phyloP scores from a whole-genome alignment of 2,329 filamentous ascomycete species.

The Thermomyces lanuginosus region DNA sequence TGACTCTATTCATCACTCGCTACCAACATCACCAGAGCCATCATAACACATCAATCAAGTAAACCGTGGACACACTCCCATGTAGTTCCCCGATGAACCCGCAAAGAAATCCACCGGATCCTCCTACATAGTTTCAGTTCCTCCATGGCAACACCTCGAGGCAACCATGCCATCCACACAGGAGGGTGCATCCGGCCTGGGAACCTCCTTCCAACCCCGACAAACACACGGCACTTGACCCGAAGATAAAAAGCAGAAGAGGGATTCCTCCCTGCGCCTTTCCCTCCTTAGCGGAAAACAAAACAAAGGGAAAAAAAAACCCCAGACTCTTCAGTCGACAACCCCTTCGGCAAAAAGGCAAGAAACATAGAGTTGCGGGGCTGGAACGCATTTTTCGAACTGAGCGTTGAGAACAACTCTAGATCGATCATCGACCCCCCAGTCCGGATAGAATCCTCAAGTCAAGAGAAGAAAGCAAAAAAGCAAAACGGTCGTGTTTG shows the following conservation, averaged over 20 bases:
- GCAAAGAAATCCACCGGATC: too few relatives aligned
- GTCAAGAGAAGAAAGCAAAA: constrained; percentile 3
- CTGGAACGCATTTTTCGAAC: constrained; percentile 7
- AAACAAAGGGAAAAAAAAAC: constrained; percentile 7
- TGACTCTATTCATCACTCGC: too few relatives aligned
- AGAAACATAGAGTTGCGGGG: constrained; percentile 5
- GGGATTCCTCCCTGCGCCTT: constrained; percentile 6
- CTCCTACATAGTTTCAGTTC: too few relatives aligned
- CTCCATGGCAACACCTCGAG: too few relatives aligned
- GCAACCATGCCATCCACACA: too few relatives aligned
- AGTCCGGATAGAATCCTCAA: too few relatives aligned
- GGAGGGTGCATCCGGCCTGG: constrained; percentile 3
- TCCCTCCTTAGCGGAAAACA: constrained; percentile 3
- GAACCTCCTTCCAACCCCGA: constrained; percentile 18
- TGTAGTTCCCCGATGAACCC: too few relatives aligned
- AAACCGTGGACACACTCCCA: too few relatives aligned
- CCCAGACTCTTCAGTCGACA: constrained; percentile 9
- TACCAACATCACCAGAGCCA: too few relatives aligned
- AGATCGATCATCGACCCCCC: too few relatives aligned
- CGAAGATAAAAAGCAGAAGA: constrained; percentile 10
- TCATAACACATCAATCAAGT: too few relatives aligned
- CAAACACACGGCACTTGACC: constrained; percentile 19
- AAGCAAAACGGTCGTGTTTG: constrained; percentile 17
- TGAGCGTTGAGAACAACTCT: too few relatives aligned
- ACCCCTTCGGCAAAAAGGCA: constrained; percentile 5